Percentiles rank a stretch among this genome's conserved stretches.
phyloP scores from a whole-genome alignment of 192 early-diverging fungal genomes.

The Gonapodya prolifera region DNA sequence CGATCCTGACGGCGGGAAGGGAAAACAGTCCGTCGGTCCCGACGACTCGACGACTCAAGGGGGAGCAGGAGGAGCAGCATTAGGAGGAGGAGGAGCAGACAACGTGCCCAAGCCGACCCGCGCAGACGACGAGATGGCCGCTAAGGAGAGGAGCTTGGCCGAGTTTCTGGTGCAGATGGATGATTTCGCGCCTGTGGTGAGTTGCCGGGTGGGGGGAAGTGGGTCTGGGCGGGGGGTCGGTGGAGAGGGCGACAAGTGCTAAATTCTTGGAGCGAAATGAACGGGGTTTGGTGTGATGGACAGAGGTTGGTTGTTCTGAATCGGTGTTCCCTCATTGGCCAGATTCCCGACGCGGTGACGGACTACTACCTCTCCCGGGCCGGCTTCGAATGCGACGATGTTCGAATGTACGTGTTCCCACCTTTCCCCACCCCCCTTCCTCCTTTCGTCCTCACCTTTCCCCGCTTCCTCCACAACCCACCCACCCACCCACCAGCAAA shows the following conservation, averaged over 20 bases:
- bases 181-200: constrained; percentile 68
- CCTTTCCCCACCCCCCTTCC: background rate
- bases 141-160: constrained; percentile 59
- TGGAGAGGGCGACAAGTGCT: background rate
- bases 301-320: constrained; percentile 4
- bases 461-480: background rate
- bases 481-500: constrained; percentile 29
- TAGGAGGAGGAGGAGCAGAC: too few relatives aligned
- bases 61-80: too few relatives aligned
- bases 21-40: too few relatives aligned
- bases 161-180: constrained; percentile 84
- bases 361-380: constrained; percentile 75
- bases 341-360: constrained; percentile 87
- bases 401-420: constrained; percentile 42
- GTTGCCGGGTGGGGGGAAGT: constrained; percentile 7
- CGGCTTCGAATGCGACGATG: constrained; percentile 70
- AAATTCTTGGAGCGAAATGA: background rate
- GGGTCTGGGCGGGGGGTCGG: background rate
- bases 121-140: constrained; percentile 34
- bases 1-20: too few relatives aligned
- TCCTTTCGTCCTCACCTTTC: background rate
- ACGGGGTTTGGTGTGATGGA: background rate
- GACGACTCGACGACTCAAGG: too few relatives aligned
- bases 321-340: constrained; percentile 1
- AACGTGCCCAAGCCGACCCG: background rate